Conservation (phyloP, 2,329 filamentous ascomycete species). For the Penicillium digitatum region DNA sequence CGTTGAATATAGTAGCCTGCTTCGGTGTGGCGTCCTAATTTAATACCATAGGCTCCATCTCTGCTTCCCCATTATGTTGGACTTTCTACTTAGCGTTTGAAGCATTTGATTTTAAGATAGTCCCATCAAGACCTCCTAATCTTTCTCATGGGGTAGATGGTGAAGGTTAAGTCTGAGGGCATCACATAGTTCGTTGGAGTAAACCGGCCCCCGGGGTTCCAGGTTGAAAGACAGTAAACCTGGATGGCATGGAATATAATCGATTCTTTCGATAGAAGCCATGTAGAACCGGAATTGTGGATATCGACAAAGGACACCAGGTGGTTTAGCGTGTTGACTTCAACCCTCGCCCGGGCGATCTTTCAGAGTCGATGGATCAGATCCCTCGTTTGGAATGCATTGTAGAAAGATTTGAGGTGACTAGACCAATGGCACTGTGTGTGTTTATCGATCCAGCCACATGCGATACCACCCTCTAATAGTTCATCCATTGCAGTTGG, state of each 20-base stretch:
- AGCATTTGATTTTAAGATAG: no score
- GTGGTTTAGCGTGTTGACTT: slow-evolving; percentile 9
- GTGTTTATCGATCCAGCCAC: slow-evolving; percentile 12
- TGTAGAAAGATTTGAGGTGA: slow-evolving; percentile 19
- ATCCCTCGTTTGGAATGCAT: slow-evolving; percentile 11
- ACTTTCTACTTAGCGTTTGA: no score
- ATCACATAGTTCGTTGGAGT: not conserved
- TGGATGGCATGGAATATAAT: slow-evolving; percentile 14
- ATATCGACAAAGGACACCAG: slow-evolving; percentile 11
- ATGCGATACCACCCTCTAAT: slow-evolving; percentile 2
- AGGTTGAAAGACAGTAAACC: not conserved
- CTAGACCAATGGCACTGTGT: slow-evolving; percentile 12
- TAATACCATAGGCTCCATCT: no score
- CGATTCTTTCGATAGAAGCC: slow-evolving; percentile 13
- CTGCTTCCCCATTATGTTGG: no score
- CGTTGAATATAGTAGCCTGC: no score
- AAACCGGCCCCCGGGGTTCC: not conserved
- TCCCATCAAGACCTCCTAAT: not conserved
- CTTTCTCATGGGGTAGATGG: no score
- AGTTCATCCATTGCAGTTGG: not conserved
- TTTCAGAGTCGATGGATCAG: slow-evolving; percentile 21
- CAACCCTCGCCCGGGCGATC: slow-evolving; percentile 19
- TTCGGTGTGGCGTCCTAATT: no score
- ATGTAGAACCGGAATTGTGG: slow-evolving; percentile 14
- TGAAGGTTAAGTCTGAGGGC: no score